phyloP scores from a whole-genome alignment of 768 basidiomycete genomes.

The Rhizopogon sp. region DNA sequence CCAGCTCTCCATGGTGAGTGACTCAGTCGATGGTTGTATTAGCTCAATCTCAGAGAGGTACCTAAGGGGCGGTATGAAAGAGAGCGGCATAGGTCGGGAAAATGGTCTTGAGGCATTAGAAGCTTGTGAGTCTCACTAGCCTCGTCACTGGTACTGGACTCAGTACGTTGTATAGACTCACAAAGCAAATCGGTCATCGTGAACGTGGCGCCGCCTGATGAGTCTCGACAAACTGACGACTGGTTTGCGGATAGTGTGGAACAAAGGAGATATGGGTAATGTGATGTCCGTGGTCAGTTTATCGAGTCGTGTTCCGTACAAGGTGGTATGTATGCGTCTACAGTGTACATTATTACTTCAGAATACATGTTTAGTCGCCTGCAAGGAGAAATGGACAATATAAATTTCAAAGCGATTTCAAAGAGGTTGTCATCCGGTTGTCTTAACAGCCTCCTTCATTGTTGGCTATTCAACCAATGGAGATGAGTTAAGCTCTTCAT shows the following conservation, averaged over 20 bases:
- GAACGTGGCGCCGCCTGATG: slow-evolving; percentile 61
- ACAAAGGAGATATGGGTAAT: slow-evolving; percentile 63
- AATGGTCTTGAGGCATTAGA: slow-evolving; percentile 81
- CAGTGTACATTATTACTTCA: slow-evolving; percentile 11
- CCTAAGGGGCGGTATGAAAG: slow-evolving; percentile 85
- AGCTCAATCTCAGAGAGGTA: neutral
- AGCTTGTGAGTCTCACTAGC: slow-evolving; percentile 47
- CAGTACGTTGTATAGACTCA: slow-evolving; percentile 46
- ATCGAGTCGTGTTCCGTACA: slow-evolving; percentile 1
- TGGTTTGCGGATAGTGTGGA: slow-evolving; percentile 65
- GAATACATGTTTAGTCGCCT: slow-evolving; percentile 1
- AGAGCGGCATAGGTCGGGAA: slow-evolving; percentile 83
- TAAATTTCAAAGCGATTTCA: neutral
- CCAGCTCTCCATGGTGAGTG: slow-evolving; percentile 76
- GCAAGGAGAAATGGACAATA: neutral
- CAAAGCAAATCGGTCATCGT: slow-evolving; percentile 81
- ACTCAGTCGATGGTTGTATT: neutral
- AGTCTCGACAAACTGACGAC: slow-evolving; percentile 58
- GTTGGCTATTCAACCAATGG: slow-evolving; percentile 29
- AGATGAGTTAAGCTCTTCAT: neutral
- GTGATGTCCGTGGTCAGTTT: neutral
- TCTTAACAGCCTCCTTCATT: slow-evolving; percentile 52
- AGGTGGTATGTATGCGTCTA: slow-evolving; percentile 1
- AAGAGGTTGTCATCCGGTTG: slow-evolving; percentile 30
- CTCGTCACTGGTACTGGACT: neutral